Evolutionary conservation across 352 stramenopile species (phyloP), one percentile per base, ranked within the genome.

Genomic region (Peronosclerospora sorghi): DNA sequence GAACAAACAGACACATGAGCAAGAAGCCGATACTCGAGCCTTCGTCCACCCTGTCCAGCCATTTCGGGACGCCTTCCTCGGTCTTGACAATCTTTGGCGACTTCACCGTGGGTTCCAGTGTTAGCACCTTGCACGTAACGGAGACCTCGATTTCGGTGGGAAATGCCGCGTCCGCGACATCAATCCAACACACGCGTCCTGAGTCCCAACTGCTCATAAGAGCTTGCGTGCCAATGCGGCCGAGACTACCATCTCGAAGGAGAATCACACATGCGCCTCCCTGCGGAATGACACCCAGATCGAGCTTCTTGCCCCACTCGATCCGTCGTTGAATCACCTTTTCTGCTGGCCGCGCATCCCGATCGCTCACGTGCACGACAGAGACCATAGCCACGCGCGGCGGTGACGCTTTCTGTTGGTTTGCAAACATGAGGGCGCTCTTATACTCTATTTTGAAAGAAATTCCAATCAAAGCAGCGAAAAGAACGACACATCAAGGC

Each of bases 131-230:
- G 54, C 78, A 90, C 15, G 63, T 72, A 20, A 86, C 78, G 0
- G 73, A 86, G 9, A 90, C 75, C 69, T 87, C 70, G 28, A 90
- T 73, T 52, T 90, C 74, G 0, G 74, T 87, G 2, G 63, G 59
- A n/a, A 62, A 59, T 6, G 76, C 68, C 1, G 71, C 62, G 35
- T 86, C 75, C 9, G 62, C 58, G 23, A 85, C 63, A 48, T 90
- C 78, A 44, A 90, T 82, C 78, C 78, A 90, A 47, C 65, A 83
- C 3, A 73, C 55, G 19, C 74, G 66, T 4, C 66, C 72, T n/a
- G 74, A 74, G 36, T 90, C 78, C 78, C 78, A 90, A 29, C 68
- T 86, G n/a, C 74, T 73, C 73, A 87, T 87, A 18, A 90, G 62
- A 32, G 78, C 78, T 39, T 90, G 78, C 3, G 75, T 87, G 9